Base-by-base conservation (phyloP, 2,329 filamentous ascomycete species). In the Nothopassalora personata region DNA sequence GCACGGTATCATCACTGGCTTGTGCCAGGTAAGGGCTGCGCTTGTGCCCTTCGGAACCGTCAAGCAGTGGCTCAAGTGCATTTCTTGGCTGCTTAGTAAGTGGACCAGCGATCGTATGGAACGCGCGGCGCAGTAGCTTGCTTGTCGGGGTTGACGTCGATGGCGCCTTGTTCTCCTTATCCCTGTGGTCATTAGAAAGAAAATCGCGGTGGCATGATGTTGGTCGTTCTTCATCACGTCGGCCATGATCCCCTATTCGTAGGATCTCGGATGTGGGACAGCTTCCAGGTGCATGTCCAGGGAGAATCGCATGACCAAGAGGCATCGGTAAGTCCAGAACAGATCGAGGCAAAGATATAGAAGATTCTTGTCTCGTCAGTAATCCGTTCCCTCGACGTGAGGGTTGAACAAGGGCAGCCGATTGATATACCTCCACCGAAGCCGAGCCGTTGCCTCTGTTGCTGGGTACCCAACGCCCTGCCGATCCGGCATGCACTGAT, bases 221-320 rank as follows among this genome's bases (percentile, higher is more conserved):
- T n/a, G 28, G 15, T 23, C 5, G n/a, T 11, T n/a, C 23, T 19
- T 30, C 23, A 47, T 9, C 18, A 36, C 31, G 31, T 15, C 31
- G 34, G 8, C 11, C 9, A 3, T 48, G 30, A 19, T 28, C 47
- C 8, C 53, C 54, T 23, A 69, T 48, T 1, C 57, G 54, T 30
- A 69, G 52, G 9, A 69, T 68, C 45, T 68, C 67, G 13, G 67
- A 68, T 31, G 66, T 69, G 48, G 60, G 65, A 34, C 51, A 62
- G 50, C 31, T 56, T 5, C 23, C 45, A 34, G 49, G 23, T 19
- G 48, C 31, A 34, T 27, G 33, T 23, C 36, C 31, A 23, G 23
- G 23, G 23, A 23, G 23, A 23, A 23, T 3, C 23, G 23, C 23
- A 23, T 23, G 23, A 23, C 23, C 39, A 33, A 28, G 3, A 18